phyloP scores from a whole-genome alignment of 768 basidiomycete species.

The Suillus weaverae region DNA sequence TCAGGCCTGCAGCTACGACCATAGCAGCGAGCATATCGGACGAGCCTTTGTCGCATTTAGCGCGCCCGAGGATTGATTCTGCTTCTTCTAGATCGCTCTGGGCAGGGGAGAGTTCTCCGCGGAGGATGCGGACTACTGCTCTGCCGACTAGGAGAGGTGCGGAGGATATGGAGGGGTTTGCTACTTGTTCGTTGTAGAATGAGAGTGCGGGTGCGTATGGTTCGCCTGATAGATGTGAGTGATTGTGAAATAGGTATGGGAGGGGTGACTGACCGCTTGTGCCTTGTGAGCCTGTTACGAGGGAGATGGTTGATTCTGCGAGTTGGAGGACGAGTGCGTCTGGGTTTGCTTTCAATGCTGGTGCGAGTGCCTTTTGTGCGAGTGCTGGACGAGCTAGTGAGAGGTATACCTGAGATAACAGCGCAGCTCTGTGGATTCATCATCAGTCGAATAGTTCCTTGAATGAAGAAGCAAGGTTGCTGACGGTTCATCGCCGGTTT shows the following conservation, averaged over 20 bases:
- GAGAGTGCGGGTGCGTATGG: slow-evolving; percentile 43
- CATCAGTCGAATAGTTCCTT: background rate
- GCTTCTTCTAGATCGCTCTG: slow-evolving; percentile 81
- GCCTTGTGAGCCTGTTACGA: slow-evolving; percentile 71
- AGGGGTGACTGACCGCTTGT: slow-evolving; percentile 36
- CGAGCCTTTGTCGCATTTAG: slow-evolving; percentile 41
- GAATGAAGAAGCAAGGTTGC: slow-evolving; percentile 30
- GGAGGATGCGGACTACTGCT: slow-evolving; percentile 75
- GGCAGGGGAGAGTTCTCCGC: slow-evolving; percentile 73
- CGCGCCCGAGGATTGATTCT: slow-evolving; percentile 43
- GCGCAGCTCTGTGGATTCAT: slow-evolving; percentile 59
- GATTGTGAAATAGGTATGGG: background rate
- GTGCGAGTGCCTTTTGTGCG: slow-evolving; percentile 82
- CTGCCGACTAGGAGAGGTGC: slow-evolving; percentile 76
- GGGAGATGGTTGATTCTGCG: slow-evolving; percentile 81
- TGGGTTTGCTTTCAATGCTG: slow-evolving; percentile 83
- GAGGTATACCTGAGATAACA: slow-evolving; percentile 84
- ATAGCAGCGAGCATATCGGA: slow-evolving; percentile 67
- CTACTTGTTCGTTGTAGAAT: slow-evolving; percentile 84
- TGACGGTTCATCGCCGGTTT: slow-evolving; percentile 85
- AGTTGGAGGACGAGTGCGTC: slow-evolving; percentile 88
- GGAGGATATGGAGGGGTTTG: slow-evolving; percentile 74
- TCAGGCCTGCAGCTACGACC: slow-evolving; percentile 63
- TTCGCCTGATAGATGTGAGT: slow-evolving; percentile 20
- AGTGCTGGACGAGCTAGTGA: slow-evolving; percentile 88